Evolutionary conservation across 2,329 filamentous ascomycete species (phyloP), one percentile per base, ranked within the genome.

Genomic region (Cytospora leucostoma): DNA sequence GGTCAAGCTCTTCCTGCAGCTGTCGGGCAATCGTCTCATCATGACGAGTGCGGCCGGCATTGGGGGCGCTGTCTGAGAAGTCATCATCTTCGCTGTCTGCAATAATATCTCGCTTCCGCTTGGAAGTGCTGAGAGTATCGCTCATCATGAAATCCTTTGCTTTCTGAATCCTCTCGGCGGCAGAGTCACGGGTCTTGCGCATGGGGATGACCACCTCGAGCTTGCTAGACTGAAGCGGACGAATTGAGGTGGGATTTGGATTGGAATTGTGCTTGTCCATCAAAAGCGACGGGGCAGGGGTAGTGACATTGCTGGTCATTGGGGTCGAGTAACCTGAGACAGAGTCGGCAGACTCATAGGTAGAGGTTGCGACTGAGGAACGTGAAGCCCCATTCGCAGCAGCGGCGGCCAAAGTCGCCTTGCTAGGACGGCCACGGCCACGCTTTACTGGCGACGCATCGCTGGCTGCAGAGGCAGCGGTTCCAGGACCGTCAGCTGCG

Each of bases 1-100:
- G 64, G 21, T 66, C 47, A 15, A 66, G 53, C 67, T 86, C 79
- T 35, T 82, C 76, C 69, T 89, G 87, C 58, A 90, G 75, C 50
- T 76, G 75, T 52, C 79, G 75, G 38, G 87, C 87, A 47, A 90
- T 72, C 53, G 81, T 77, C 13, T 80, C 83, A 71, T 84, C 82
- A 2, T 76, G 74, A 56, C 78, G 74, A 32, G 87, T 86, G 47
- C 89, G 72, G 52, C 80, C 77, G 7, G 80, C 83, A 71, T 84
- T 80, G 1, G 72, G 68, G 7, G 72, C 72, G 27, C 65, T 67
- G 17, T 78, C 75, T 0, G 76, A 74, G 2, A 78, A 73, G n/a
- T 77, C 74, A 1, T 75, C 75, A 11, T 80, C 76, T 1, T 77
- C 74, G 56, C 74, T 71, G 65, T 82, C 74, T n/a, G 76, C 77